A percentile compares a stretch with the other conserved stretches of the same genome.
phyloP scores from a whole-genome alignment of 345 rosid species.

The Citrus hindsii region DNA sequence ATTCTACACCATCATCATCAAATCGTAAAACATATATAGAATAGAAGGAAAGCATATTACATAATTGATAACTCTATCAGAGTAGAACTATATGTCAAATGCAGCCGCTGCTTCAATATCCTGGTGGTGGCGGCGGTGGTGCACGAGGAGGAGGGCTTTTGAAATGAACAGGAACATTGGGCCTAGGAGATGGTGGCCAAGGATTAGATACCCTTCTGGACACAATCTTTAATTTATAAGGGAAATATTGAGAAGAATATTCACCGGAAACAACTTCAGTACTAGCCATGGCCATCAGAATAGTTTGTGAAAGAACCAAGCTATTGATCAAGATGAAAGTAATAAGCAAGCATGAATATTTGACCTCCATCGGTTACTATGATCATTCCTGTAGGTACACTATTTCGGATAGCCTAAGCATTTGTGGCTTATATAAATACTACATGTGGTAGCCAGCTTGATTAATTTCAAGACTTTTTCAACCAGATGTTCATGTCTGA shows the following conservation, averaged over 20 bases:
- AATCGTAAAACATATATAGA: no score
- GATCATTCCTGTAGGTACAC: neutral
- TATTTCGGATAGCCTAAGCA: no score
- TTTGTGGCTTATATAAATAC: no score
- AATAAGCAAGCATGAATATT: neutral
- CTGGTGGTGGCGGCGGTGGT: no score
- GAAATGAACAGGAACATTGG: neutral
- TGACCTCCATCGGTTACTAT: neutral
- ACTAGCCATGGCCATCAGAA: neutral
- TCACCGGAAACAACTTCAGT: neutral
- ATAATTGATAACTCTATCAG: no score
- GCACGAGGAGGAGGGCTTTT: neutral
- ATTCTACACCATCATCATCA: no score
- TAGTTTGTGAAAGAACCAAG: neutral
- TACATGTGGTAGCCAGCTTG: no score
- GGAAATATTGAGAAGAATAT: neutral
- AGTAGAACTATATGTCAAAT: no score
- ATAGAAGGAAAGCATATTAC: no score
- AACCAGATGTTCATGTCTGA: no score
- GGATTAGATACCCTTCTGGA: neutral
- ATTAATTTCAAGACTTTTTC: no score
- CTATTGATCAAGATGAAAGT: neutral
- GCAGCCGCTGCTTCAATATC: no score
- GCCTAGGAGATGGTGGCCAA: neutral
- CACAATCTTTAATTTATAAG: neutral